phyloP scores from a whole-genome alignment of 768 basidiomycete genomes.

The Tylopilus rubrobrunneus region DNA sequence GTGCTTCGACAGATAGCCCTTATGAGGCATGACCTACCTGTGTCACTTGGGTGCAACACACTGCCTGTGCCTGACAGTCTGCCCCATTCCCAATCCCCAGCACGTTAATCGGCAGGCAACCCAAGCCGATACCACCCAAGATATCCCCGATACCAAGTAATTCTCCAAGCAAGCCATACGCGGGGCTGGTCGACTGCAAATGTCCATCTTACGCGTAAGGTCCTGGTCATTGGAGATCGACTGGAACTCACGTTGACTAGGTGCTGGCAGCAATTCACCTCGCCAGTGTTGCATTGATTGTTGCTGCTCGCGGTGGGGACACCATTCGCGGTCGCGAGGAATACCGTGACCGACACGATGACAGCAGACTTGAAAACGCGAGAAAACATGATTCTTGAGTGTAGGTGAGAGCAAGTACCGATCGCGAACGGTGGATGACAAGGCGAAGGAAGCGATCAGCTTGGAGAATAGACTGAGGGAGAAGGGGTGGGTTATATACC shows the following conservation, averaged over 20 bases:
- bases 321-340: conserved; percentile 1
- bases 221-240: neutral
- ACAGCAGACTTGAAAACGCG: conserved; percentile 9
- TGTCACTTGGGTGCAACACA: conserved; percentile 1
- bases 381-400: conserved; percentile 10
- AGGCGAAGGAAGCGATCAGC: neutral
- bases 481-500: conserved; percentile 8
- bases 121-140: conserved; percentile 2
- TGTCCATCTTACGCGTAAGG: neutral
- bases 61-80: neutral
- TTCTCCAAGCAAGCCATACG: neutral
- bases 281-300: conserved; percentile 10
- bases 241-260: neutral
- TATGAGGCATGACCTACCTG: neutral
- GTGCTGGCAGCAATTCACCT: conserved; percentile 9
- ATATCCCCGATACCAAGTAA: neutral
- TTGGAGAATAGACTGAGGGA: neutral
- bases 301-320: neutral
- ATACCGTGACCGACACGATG: conserved; percentile 7
- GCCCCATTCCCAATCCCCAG: conserved; percentile 4
- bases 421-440: neutral
- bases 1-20: too few relatives aligned
- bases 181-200: neutral
- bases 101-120: conserved; percentile 3
- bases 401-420: neutral